Conservation (phyloP, 2,329 filamentous ascomycete species). For the Ophiostoma pallidulum region DNA sequence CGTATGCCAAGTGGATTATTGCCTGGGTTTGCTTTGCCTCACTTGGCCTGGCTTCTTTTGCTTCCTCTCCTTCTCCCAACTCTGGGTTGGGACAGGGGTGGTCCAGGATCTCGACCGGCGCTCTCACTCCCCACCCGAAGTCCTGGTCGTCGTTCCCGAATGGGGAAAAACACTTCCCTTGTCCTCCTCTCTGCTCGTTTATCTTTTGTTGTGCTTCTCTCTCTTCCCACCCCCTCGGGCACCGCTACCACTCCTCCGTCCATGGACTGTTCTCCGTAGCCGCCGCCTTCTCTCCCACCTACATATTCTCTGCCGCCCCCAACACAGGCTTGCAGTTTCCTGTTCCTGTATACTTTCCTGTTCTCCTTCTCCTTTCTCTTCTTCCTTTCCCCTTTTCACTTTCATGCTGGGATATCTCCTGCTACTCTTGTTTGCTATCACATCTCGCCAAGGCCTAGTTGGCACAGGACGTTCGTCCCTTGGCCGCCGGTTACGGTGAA, state of each 20-base stretch:
- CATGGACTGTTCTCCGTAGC: slow-evolving; percentile 7
- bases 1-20: no score
- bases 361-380: neutral
- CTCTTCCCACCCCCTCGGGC: neutral
- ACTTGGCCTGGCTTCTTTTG: neutral
- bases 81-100: no score
- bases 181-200: neutral
- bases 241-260: no score
- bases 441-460: neutral
- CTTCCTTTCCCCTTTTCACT: neutral
- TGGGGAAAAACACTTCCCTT: neutral
- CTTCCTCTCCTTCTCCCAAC: neutral
- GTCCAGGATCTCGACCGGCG: no score
- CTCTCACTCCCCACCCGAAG: no score
- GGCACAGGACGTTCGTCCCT: neutral
- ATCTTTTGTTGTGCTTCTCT: neutral
- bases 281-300: slow-evolving; percentile 4
- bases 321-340: no score
- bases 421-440: neutral
- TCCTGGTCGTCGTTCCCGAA: no score
- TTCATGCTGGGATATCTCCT: neutral
- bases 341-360: neutral
- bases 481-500: neutral
- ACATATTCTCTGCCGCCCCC: slow-evolving; percentile 7
- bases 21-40: no score